phyloP scores from a whole-genome alignment of 495 filamentous ascomycete species.

The Astrothelium subdiscretum region DNA sequence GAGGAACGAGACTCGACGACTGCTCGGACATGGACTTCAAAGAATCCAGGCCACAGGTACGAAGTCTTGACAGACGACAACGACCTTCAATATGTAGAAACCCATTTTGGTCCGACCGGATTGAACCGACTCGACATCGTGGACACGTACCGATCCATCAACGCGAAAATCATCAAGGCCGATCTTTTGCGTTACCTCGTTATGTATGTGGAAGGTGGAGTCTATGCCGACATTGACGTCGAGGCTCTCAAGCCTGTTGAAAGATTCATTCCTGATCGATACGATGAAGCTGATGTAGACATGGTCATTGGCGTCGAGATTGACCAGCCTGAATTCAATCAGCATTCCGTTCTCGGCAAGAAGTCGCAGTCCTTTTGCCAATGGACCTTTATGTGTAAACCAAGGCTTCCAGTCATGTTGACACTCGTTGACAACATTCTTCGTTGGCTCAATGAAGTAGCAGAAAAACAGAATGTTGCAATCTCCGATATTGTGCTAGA shows the following conservation, averaged over 20 bases:
- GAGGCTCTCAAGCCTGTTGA: constrained; percentile 35
- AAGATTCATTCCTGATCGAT: constrained; percentile 33
- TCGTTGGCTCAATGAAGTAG: constrained; percentile 44
- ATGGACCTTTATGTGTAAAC: constrained; percentile 57
- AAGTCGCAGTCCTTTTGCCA: constrained; percentile 56
- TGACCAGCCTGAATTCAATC: constrained; percentile 47
- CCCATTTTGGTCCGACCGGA: constrained; percentile 43
- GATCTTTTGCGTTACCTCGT: constrained; percentile 44
- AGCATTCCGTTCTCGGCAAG: constrained; percentile 49
- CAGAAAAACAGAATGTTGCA: constrained; percentile 38
- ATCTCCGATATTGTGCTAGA: constrained; percentile 46
- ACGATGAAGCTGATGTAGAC: constrained; percentile 38
- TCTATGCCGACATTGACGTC: constrained; percentile 42
- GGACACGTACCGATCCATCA: constrained; percentile 42
- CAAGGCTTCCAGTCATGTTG: constrained; percentile 50
- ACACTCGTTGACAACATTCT: constrained; percentile 48
- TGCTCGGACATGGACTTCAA: constrained; percentile 45
- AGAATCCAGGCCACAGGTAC: constrained; percentile 49
- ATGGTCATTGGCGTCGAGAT: constrained; percentile 56
- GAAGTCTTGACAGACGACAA: constrained; percentile 55
- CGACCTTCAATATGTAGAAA: constrained; percentile 46
- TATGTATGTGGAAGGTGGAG: constrained; percentile 41
- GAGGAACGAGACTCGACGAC: constrained; percentile 41
- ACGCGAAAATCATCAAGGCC: constrained; percentile 45
- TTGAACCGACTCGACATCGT: constrained; percentile 52